Evolutionary conservation across 257 asterid genomes (phyloP), one percentile per base, ranked within the genome.

Genomic region (Henckelia pumila): DNA sequence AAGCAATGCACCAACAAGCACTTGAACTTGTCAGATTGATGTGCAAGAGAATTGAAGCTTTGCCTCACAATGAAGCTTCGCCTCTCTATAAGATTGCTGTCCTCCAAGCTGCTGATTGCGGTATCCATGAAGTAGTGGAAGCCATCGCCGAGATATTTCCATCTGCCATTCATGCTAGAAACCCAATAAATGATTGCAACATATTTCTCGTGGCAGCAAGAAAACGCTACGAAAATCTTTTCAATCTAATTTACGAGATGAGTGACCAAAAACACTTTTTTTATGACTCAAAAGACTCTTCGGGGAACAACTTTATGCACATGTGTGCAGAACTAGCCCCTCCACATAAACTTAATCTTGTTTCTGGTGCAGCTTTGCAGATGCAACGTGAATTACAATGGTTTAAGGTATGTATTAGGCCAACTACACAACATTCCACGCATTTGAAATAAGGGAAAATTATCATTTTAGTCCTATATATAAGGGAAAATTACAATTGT

Each of bases 381-480:
- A 55, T 68, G 74, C 74, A 56, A 7, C 21, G 13, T 11, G 70
- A 74, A 61, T 20, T 68, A 8, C 32, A 30, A 26, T 68, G 74
- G 73, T 55, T 35, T 49, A 53, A 62, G 78, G 78, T 73, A 33
- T 7, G 0, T 25, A 25, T 3, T 25, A 25, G 26, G 3, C 26
- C 26, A 1, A 1, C 26, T 25, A 1, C 26, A 25, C 26, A 25
- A 7, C 10, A 32, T 32, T 7, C 22, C 13, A 3, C 32, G 7
- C 32, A 29, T 1, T 29, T 3, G 2, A 1, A 29, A 3, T 29
- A 29, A 3, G 5, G 30, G 30, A 4, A 26, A 26, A 26, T 26
- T 26, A 26, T 26, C 30, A 29, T 5, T 29, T 29, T 5, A 29
- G 7, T 1, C 32, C 5, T 29, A 1, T 3, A 29, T 1, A 3